Percentiles rank a stretch among this genome's conserved stretches.
Conservation (phyloP, 208 protist species). For the Trypanosoma melophagium region DNA sequence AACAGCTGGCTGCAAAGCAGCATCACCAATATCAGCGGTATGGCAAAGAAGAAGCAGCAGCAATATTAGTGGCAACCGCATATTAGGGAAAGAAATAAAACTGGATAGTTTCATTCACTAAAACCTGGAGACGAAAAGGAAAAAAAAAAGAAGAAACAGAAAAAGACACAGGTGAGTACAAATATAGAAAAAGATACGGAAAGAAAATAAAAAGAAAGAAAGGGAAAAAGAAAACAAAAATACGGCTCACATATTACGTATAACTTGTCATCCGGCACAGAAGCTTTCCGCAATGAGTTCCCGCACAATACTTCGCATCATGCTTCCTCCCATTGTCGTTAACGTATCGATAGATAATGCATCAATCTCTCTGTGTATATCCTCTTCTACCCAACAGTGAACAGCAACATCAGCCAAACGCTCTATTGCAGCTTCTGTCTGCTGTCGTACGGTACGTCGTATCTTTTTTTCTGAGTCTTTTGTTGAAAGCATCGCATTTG, state of each 20-base stretch:
- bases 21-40: neutral
- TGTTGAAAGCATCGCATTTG: too few species aligned
- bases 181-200: neutral
- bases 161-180: neutral
- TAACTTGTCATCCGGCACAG: neutral
- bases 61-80: neutral
- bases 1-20: slow-evolving; percentile 12
- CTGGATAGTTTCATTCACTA: neutral
- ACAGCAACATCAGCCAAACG: slow-evolving; percentile 6
- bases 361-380: slow-evolving; percentile 8
- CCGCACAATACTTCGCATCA: slow-evolving; percentile 9
- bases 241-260: neutral
- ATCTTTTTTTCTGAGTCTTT: neutral
- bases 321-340: neutral
- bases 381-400: slow-evolving; percentile 10
- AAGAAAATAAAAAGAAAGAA: neutral
- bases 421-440: slow-evolving; percentile 1
- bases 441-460: neutral
- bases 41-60: neutral
- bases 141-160: slow-evolving; percentile 4
- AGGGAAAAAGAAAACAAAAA: slow-evolving; percentile 7
- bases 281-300: neutral
- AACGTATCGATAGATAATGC: slow-evolving; percentile 12
- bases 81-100: neutral
- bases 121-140: neutral